A percentile compares a stretch with the other conserved stretches of the same genome.
Conservation (phyloP, 441 rosid species). For the Gossypium trilobum region DNA sequence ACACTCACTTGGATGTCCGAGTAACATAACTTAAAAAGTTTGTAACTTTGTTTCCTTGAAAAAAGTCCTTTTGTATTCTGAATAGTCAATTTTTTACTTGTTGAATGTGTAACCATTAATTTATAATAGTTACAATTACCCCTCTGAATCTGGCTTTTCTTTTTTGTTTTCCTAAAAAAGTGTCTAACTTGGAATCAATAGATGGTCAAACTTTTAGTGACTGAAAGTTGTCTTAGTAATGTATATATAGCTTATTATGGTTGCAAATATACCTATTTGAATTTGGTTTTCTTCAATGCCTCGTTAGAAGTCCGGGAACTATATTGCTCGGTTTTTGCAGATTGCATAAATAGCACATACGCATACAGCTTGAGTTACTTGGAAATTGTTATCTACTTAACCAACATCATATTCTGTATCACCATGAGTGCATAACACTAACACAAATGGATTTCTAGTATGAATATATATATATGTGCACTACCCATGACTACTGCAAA, state of each 20-base stretch:
- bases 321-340: not conserved
- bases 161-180: not conserved
- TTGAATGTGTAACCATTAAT: not conserved
- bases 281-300: not conserved
- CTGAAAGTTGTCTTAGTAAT: not conserved
- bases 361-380: not conserved
- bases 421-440: not conserved
- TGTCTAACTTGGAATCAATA: not conserved
- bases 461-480: not conserved
- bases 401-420: slow-evolving; percentile 4
- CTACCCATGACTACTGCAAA: not conserved
- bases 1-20: not conserved
- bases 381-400: not conserved
- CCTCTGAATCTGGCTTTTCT: not conserved
- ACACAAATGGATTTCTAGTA: not conserved
- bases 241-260: not conserved
- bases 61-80: not conserved
- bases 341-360: not conserved
- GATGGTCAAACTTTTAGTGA: not conserved
- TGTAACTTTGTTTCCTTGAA: not conserved
- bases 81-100: not conserved
- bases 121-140: not conserved
- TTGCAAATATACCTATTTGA: not conserved
- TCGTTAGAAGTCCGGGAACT: not conserved
- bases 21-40: not conserved